Base-by-base conservation (phyloP, 2,329 filamentous ascomycete species). In the Claviceps sp. region DNA sequence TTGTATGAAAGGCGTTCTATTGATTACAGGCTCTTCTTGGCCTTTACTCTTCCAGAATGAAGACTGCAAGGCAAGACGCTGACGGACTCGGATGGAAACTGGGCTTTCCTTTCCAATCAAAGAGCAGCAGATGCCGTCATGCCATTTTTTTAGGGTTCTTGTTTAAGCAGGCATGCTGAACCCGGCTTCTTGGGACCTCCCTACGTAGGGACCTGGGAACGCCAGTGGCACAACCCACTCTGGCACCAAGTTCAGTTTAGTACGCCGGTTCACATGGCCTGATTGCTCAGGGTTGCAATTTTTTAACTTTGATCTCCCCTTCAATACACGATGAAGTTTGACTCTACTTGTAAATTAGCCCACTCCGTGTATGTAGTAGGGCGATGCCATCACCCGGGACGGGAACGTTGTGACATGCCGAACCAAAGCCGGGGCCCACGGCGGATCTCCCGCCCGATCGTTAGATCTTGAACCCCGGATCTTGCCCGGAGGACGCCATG, bases 191-290 rank as follows among this genome's bases (percentile, higher is more conserved):
- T 22, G 37, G 41, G 26, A 24, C 13, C 42, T 24, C 41, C 41
- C 41, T 45, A n/a, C 17, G 7, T 38, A 22, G 51, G 51, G 42
- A 46, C 48, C 30, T 34, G 30, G 30, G 30, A 34, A 34, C 19
- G 52, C 52, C 52, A 43, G 48, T 53, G 48, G 44, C 48, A 53
- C 48, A 53, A 50, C 48, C 48, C 52, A 53, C 52, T 22, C 40
- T 47, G 43, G 48, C 48, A 26, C 30, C 16, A 22, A 42, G 30
- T 39, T 30, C 42, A 43, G 5, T 50, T 26, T 34, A 45, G 43
- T 47, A 34, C 34, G 41, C 37, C 17, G 37, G 2, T 39, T 30
- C 17, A 40, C 8, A 46, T 39, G 49, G 6, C 11, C 40, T 14
- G 10, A 19, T 42, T 42, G 17, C 17, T 11, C 17, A 11, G 30